Evolutionary conservation across 805 yeast species (phyloP), one percentile per base, ranked within the genome.

Genomic region (Zygoascus biomembranicola): DNA sequence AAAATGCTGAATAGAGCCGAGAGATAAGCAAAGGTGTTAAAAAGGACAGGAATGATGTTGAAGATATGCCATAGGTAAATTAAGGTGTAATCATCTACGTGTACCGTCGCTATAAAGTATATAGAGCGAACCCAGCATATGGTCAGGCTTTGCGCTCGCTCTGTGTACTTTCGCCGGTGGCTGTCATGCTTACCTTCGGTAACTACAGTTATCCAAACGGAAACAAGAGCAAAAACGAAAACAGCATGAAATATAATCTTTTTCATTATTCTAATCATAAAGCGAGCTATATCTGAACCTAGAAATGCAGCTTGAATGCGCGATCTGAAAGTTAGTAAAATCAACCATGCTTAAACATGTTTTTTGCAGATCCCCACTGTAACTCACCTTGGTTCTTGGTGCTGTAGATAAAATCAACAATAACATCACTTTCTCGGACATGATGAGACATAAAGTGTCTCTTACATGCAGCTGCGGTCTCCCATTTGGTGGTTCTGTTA

Each of bases 341-440:
- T 23, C 6, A 23, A 23, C 6, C 28, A 23, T 23, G 28, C 19
- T 32, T 26, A 13, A 20, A 11, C 16, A 23, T 45, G 28, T 14
- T 20, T 13, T 26, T 14, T 13, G 14, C 16, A 8, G 62, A 23
- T 23, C 28, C 28, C 3, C 28, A 3, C 28, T 23, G 28, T 23
- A 23, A 23, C 63, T 69, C 71, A 55, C 75, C 76, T 61, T 87
- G 87, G 63, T 88, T 84, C 63, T 81, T 82, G 51, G 88, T 90
- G 62, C 87, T 84, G 71, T 92, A 94, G 52, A 94, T 74, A 66
- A 92, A 94, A 62, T 87, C 90, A 39, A 96, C 88, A 42, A 92
- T 82, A 32, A 86, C 81, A 61, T 92, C 98, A 54, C 84, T 81
- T 64, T 92, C 99, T 61, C 87, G 82, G 2, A 82, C 81, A 11